Conservation (phyloP, 495 filamentous ascomycete species). For the Aspergillus steynii region DNA sequence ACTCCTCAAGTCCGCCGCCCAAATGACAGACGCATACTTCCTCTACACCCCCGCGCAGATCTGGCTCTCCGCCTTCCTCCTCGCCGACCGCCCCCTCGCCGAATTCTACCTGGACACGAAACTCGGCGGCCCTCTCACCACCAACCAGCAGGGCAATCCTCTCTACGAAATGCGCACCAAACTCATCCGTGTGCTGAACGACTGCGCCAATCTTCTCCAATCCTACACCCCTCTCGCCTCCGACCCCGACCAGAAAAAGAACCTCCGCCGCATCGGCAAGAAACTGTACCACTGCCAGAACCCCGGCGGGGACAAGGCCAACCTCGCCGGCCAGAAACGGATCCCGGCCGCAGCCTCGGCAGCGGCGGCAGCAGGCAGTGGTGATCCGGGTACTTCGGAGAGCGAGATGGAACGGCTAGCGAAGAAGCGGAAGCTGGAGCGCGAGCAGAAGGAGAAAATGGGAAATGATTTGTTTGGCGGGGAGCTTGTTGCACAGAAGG, state of each 20-base stretch:
- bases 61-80: slow-evolving; percentile 74
- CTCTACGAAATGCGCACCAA: slow-evolving; percentile 41
- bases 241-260: slow-evolving; percentile 49
- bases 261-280: slow-evolving; percentile 60
- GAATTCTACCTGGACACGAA: slow-evolving; percentile 74
- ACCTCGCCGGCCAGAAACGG: slow-evolving; percentile 48
- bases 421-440: slow-evolving; percentile 46
- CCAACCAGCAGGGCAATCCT: slow-evolving; percentile 21
- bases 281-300: slow-evolving; percentile 81
- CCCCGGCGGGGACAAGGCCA: slow-evolving; percentile 51
- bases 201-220: slow-evolving; percentile 40
- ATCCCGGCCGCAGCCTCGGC: slow-evolving; percentile 20
- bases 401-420: slow-evolving; percentile 46
- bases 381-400: slow-evolving; percentile 34
- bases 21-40: slow-evolving; percentile 92
- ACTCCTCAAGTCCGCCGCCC: slow-evolving; percentile 72
- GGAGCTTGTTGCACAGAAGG: slow-evolving; percentile 41
- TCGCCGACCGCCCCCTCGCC: slow-evolving; percentile 72
- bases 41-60: slow-evolving; percentile 94
- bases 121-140: slow-evolving; percentile 43
- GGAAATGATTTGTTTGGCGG: slow-evolving; percentile 42
- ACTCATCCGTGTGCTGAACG: slow-evolving; percentile 40
- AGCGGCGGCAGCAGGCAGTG: slow-evolving; percentile 12
- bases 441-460: slow-evolving; percentile 16
- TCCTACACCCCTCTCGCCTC: slow-evolving; percentile 43